A percentile compares a stretch with the other conserved stretches of the same genome.
Conservation (phyloP, 192 early-diverging fungal species). For the Martensiomyces pterosporus region DNA sequence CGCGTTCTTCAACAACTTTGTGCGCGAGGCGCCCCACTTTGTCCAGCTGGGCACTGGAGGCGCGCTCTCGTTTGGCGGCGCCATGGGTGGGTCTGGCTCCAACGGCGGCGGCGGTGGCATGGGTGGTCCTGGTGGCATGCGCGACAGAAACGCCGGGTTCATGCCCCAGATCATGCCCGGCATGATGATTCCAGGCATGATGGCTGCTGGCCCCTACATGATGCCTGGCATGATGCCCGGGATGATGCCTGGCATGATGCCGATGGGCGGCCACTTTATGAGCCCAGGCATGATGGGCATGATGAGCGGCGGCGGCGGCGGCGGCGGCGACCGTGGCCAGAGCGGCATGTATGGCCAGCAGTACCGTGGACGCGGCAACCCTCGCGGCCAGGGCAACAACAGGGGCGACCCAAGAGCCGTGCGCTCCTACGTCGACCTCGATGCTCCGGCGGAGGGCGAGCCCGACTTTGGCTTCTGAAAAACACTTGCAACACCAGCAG, state of each 20-base stretch:
- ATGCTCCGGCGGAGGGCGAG: constrained; percentile 77
- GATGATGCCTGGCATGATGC: constrained; percentile 45
- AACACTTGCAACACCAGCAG: too few relatives aligned
- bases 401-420: constrained; percentile 67
- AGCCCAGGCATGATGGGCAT: constrained; percentile 12
- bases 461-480: constrained; percentile 56
- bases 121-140: constrained; percentile 12
- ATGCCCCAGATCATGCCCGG: constrained; percentile 47
- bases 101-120: constrained; percentile 11
- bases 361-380: constrained; percentile 15
- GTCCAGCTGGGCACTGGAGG: constrained; percentile 47
- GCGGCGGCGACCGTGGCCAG: constrained; percentile 24
- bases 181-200: constrained; percentile 51
- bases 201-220: constrained; percentile 37
- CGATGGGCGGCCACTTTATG: constrained; percentile 50
- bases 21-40: constrained; percentile 79
- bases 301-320: constrained; percentile 29
- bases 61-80: constrained; percentile 17
- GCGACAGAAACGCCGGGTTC: constrained; percentile 26
- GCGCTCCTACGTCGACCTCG: constrained; percentile 83
- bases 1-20: constrained; percentile 83
- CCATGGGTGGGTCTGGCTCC: constrained; percentile 3
- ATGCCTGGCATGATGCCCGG: constrained; percentile 40
- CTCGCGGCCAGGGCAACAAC: constrained; percentile 8
- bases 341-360: constrained; percentile 34